phyloP scores from a whole-genome alignment of 169 alveolate genomes.

The Plasmodium billcollinsi region DNA sequence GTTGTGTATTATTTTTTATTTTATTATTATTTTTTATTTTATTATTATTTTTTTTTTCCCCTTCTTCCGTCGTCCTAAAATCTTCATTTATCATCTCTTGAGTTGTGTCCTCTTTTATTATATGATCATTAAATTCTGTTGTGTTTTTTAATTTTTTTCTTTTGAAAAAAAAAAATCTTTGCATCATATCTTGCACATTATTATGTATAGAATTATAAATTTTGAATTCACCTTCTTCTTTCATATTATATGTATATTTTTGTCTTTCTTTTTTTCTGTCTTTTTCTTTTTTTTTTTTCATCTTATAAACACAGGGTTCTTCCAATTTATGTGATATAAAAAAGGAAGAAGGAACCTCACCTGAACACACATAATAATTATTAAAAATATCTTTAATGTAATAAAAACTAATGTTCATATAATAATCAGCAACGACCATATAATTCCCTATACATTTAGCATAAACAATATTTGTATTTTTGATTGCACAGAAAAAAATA shows the following conservation, averaged over 20 bases:
- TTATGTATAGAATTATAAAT: neutral
- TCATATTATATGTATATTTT: no score
- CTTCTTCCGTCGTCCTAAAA: no score
- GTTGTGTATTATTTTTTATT: no score
- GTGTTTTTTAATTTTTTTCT: neutral
- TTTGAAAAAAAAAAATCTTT: neutral
- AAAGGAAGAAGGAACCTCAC: neutral
- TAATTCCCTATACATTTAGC: slow-evolving; percentile 50
- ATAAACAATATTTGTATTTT: slow-evolving; percentile 8
- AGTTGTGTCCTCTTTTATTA: neutral
- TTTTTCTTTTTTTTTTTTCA: neutral
- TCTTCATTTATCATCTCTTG: neutral
- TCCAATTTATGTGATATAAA: neutral
- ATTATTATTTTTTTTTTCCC: no score
- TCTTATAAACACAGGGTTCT: neutral
- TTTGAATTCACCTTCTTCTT: no score
- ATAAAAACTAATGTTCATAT: slow-evolving; percentile 27
- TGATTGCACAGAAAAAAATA: slow-evolving; percentile 6
- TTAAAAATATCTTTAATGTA: slow-evolving; percentile 16
- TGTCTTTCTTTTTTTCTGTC: neutral
- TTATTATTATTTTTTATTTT: no score
- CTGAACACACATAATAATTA: neutral
- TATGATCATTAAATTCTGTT: neutral
- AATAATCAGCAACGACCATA: slow-evolving; percentile 23
- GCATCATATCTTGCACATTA: neutral